phyloP scores from a whole-genome alignment of 495 filamentous ascomycete species.

The Pseudotulostoma volvatum region DNA sequence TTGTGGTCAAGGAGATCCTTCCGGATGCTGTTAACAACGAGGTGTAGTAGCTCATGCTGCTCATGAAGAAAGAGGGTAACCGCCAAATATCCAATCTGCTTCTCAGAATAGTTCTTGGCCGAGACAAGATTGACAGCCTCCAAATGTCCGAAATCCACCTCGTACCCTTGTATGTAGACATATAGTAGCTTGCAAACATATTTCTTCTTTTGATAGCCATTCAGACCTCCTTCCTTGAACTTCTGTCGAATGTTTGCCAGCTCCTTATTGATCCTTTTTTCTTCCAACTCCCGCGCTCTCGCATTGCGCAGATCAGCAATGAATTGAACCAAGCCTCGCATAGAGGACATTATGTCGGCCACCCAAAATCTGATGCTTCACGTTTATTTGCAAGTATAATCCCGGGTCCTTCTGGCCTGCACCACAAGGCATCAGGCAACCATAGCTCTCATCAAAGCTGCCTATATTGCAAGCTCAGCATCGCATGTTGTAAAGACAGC shows the following conservation, averaged over 20 bases:
- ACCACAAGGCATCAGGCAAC: neutral
- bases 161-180: constrained; percentile 98
- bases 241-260: constrained; percentile 85
- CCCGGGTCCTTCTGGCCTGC: neutral
- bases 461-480: neutral
- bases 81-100: constrained; percentile 97
- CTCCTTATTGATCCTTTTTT: constrained; percentile 99
- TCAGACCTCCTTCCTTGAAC: constrained; percentile 65
- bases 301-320: constrained; percentile 95
- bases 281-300: constrained; percentile 84
- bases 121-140: constrained; percentile 97
- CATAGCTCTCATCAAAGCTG: neutral
- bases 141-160: constrained; percentile 96
- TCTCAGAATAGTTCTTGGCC: constrained; percentile 93
- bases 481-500: neutral
- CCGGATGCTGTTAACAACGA: constrained; percentile 96
- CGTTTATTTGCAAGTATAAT: neutral
- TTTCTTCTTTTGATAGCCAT: constrained; percentile 99
- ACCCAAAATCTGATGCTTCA: neutral
- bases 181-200: constrained; percentile 99
- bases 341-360: constrained; percentile 38
- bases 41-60: constrained; percentile 83
- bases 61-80: constrained; percentile 97
- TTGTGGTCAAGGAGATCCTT: constrained; percentile 92
- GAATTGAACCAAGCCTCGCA: constrained; percentile 90